A percentile compares a stretch with the other conserved stretches of the same genome.
Evolutionary conservation across 192 early-diverging fungal genomes (phyloP).

Genomic region (Podila epicladia): DNA sequence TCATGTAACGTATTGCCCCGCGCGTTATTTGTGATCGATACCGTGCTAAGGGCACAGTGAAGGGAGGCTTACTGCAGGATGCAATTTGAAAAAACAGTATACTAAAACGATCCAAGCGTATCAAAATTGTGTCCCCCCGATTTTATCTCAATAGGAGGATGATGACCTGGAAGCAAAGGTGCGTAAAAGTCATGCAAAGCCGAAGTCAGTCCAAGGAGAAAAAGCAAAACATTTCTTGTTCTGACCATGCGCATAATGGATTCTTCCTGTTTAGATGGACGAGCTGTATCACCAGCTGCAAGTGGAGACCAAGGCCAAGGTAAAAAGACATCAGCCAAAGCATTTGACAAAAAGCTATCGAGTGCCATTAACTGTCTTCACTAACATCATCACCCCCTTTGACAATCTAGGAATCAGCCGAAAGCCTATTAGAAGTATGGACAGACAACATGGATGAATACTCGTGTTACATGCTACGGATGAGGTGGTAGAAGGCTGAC

Average conservation of each 20-base stretch:
- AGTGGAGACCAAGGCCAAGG: constrained; percentile 37
- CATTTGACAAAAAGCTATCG: not conserved
- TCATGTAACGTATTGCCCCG: not conserved
- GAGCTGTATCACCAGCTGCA: constrained; percentile 44
- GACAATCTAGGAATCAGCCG: constrained; percentile 25
- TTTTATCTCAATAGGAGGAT: constrained; percentile 15
- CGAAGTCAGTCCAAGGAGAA: too few relatives aligned
- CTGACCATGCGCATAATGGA: not conserved
- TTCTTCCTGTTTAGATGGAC: constrained; percentile 21
- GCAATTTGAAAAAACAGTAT: not conserved
- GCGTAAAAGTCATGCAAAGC: not conserved
- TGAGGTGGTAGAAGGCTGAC: not conserved
- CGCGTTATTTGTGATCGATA: not conserved
- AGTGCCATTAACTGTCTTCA: not conserved
- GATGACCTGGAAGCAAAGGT: constrained; percentile 50
- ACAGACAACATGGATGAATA: not conserved
- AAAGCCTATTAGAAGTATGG: constrained; percentile 34
- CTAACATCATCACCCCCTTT: not conserved
- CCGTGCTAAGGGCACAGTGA: not conserved
- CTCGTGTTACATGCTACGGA: not conserved
- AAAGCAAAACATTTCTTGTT: too few relatives aligned
- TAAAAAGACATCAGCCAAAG: not conserved
- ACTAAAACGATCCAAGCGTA: too few relatives aligned
- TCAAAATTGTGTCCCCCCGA: not conserved
- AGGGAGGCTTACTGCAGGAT: not conserved